These are phyloP conservation scores for Knoxdaviesia capensis DNA, from an alignment of 2,329 filamentous ascomycete genomes.

Conservation along the genomic window DNA sequence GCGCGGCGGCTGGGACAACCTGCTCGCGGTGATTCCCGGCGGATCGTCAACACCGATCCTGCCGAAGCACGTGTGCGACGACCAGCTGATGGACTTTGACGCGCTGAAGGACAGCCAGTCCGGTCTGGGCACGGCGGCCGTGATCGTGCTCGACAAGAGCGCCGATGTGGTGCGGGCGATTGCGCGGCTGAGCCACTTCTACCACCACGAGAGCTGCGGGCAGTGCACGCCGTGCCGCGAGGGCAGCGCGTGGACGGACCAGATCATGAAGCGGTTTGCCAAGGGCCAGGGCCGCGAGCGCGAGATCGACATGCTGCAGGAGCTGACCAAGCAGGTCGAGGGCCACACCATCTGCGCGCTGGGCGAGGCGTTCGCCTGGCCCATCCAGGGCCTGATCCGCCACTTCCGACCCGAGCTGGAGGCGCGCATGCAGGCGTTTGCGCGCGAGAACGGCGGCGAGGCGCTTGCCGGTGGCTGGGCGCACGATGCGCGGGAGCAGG, in stretches of 20 bases:
- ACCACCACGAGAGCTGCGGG: conserved; percentile 94
- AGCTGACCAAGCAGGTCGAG: conserved; percentile 98
- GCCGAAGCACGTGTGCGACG: conserved; percentile 74
- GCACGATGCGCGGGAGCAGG: conserved; percentile 53
- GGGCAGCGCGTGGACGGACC: conserved; percentile 96
- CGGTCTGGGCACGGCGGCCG: conserved; percentile 88
- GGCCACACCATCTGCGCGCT: conserved; percentile 96
- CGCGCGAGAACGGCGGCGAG: conserved; percentile 49
- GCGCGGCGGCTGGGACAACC: conserved; percentile 91
- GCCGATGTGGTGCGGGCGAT: conserved; percentile 92
- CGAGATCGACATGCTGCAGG: conserved; percentile 98
- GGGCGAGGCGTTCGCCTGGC: conserved; percentile 96
- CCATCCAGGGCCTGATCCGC: conserved; percentile 90
- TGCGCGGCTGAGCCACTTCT: conserved; percentile 83
- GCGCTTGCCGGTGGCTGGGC: conserved; percentile 77
- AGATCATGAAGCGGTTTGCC: conserved; percentile 96
- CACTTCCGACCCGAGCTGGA: conserved; percentile 96
- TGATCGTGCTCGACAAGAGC: conserved; percentile 98
- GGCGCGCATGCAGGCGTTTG: conserved; percentile 68
- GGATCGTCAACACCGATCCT: conserved; percentile 93
- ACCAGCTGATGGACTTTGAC: conserved; percentile 98
- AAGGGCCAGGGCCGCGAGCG: conserved; percentile 70
- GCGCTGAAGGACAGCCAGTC: conserved; percentile 95
- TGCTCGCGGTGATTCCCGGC: conserved; percentile 85
- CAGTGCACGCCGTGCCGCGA: conserved; percentile 99